Percentiles rank a stretch among this genome's conserved stretches.
Evolutionary conservation across 108 stramenopile species (phyloP).

Genomic region (Pseudonitzschia pungens): DNA sequence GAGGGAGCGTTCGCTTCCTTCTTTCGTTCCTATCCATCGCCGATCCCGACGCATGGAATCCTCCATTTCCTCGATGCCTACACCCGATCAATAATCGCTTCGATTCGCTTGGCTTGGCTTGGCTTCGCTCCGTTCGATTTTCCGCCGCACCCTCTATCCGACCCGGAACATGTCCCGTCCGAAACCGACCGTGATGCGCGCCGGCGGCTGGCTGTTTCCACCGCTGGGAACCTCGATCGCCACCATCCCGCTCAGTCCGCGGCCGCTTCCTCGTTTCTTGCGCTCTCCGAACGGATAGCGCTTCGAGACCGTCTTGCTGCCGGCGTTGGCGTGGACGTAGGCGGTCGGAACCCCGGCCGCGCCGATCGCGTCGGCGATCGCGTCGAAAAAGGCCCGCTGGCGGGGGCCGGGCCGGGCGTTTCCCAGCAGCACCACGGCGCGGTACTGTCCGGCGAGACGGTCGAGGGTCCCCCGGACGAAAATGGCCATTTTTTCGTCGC

Average conservation of each 20-base stretch:
- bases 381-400: conserved; percentile 55
- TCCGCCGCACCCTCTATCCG: background rate
- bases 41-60: too few species aligned
- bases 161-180: conserved; percentile 20
- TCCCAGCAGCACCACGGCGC: conserved; percentile 69
- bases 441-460: conserved; percentile 36
- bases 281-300: conserved; percentile 24
- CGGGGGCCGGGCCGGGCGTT: conserved; percentile 64
- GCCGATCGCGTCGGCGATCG: conserved; percentile 40
- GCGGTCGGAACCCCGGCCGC: conserved; percentile 47
- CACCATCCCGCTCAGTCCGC: conserved; percentile 14
- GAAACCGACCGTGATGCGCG: conserved; percentile 38
- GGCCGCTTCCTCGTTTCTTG: background rate
- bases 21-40: too few species aligned
- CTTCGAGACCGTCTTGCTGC: background rate
- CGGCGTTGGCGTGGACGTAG: conserved; percentile 69
- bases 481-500: conserved; percentile 57
- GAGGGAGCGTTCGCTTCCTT: too few species aligned
- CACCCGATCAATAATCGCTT: too few species aligned
- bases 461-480: conserved; percentile 52
- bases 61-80: too few species aligned
- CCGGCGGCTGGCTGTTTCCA: conserved; percentile 12
- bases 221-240: conserved; percentile 29
- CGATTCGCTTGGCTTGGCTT: too few species aligned
- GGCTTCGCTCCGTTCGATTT: too few species aligned